Base-by-base conservation (phyloP, 1,139 yeast species). In the Casaregolazyma suthepensis region DNA sequence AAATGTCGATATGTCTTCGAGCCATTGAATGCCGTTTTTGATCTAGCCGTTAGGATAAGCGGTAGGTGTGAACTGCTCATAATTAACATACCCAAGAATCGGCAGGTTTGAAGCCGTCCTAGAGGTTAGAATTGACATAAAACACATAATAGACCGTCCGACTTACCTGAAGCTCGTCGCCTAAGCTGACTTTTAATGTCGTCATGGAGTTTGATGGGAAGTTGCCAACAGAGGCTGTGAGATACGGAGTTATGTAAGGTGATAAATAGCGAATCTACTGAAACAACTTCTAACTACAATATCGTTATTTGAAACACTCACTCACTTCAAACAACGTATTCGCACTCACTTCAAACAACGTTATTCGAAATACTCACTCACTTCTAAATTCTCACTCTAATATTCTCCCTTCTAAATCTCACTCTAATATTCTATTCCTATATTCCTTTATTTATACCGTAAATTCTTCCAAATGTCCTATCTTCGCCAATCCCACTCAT, bases 41-140 rank as follows among this genome's bases (percentile, higher is more conserved):
- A 86, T 57, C 74, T 67, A 31, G n/a, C 18, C 43, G 52, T 23
- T 22, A 54, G 26, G 6, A 20, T 18, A n/a, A n/a, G n/a, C n/a
- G n/a, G 9, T 50, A 42, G 13, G 44, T 5, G 5, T 10, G 19
- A n/a, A 43, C 35, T 37, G 37, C 43, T n/a, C 15, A 23, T 13
- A 29, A 26, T 23, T 43, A 15, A 55, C 67, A 20, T 57, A 67
- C 76, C 97, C 98, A 93, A 56, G 82, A 82, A 56, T 81, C 79
- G 0, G 96, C 87, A 50, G 78, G 77, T 61, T 86, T 85, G 75
- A 76, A 91, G 15, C 89, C 82, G 68, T 91, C 97, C 66, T 85
- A 69, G 22, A 37, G 38, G 48, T 45, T 48, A 53, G 54, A 45
- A n/a, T 10, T 29, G 19, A n/a, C 15, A 17, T 17, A 10, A n/a